Conservation (phyloP, 2,329 filamentous ascomycete species). For the Trichoderma koningiopsis region DNA sequence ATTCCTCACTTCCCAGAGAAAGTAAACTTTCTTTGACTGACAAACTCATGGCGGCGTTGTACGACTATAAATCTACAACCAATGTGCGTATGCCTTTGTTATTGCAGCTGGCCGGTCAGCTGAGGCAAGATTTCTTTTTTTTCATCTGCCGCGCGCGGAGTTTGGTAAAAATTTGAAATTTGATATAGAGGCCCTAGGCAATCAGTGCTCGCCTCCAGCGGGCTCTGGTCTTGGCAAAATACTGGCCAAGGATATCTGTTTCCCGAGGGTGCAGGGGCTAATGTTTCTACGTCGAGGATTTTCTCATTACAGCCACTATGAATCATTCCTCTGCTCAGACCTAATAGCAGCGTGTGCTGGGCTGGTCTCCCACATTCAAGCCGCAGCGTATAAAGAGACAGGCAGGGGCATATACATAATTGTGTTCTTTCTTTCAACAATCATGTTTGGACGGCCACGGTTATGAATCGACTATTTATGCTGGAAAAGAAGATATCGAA, state of each 20-base stretch:
- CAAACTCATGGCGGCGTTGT: constrained; percentile 1
- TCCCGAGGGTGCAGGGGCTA: background rate
- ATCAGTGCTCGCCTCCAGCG: constrained; percentile 20
- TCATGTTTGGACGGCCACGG: constrained; percentile 28
- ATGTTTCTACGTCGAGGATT: constrained; percentile 1
- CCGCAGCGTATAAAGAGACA: constrained; percentile 16
- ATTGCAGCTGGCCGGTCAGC: constrained; percentile 15
- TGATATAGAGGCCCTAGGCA: constrained; percentile 24
- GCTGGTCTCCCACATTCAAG: constrained; percentile 30
- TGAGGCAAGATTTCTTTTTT: constrained; percentile 13
- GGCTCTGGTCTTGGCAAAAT: constrained; percentile 17
- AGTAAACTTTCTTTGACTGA: constrained; percentile 28
- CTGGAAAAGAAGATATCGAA: constrained; percentile 20
- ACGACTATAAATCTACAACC: background rate
- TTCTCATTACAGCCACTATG: constrained; percentile 17
- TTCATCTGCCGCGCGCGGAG: constrained; percentile 20
- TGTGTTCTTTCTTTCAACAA: constrained; percentile 20
- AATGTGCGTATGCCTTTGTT: constrained; percentile 8
- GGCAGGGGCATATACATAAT: constrained; percentile 15
- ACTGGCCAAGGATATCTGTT: constrained; percentile 21
- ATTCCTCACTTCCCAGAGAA: constrained; percentile 33
- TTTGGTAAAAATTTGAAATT: constrained; percentile 26
- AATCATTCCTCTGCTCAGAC: constrained; percentile 21
- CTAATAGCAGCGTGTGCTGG: constrained; percentile 28
- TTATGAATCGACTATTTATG: constrained; percentile 25